Evolutionary conservation across 1,284 basidiomycete genomes (phyloP), one percentile per base, ranked within the genome.

Genomic region (Cerrena zonata): DNA sequence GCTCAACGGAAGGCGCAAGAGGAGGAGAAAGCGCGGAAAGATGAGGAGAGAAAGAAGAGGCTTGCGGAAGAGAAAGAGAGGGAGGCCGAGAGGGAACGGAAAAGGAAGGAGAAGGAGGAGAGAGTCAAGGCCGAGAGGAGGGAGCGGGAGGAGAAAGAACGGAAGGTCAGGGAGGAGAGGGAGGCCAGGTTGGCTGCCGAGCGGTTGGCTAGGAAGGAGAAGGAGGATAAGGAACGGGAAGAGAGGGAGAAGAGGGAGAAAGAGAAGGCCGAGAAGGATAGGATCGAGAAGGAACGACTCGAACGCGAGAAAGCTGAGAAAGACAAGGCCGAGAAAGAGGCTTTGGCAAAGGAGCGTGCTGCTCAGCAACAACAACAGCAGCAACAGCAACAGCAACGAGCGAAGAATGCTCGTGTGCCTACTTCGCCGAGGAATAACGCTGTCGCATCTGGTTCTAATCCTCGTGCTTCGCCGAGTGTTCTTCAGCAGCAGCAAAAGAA

Each of bases 11-110:
- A 84, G 64, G 84, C 78, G 37, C 80, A 80, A 50, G 89, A 91
- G 53, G 91, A 92, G 63, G 91, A 94, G 68, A 81, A 77, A 56
- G 72, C 77, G 47, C 78, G 82, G 53, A 89, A 84, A 64, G 87
- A 87, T 51, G 89, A 91, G 65, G 89, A 91, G 62, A 80, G 81
- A 60, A 78, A 81, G 48, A 85, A 82, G 62, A 81, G 82, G 46
- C 73, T 85, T 56, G 79, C 81, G 41, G 86, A 89, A 58, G 87
- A 91, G 59, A 73, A 74, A 58, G 79, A 79, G 53, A 72, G 76
- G 5, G 75, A 79, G 52, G 77, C 77, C 23, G 89, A 91, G 61
- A 77, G 82, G 42, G 82, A 84, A 53, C 75, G 77, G 19, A 71
- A 76, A 58, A 77, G 76, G 38, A 79, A 76, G 58, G 77, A 86